Conservation (phyloP, 2,329 filamentous ascomycete genomes). For the Calonectria pseudoreteaudii region DNA sequence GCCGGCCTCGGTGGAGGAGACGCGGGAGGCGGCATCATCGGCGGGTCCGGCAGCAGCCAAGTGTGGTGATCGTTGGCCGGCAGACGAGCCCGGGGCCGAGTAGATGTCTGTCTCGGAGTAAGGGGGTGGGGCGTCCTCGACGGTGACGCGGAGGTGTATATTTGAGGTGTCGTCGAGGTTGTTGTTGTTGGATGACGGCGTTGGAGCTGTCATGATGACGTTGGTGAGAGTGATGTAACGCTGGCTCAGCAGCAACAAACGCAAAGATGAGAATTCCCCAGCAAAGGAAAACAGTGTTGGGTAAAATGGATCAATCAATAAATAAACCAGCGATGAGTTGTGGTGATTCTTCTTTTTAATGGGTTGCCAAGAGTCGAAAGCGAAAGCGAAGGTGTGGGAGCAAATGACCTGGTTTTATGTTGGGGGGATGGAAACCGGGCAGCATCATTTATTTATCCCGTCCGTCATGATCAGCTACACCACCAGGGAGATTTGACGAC, state of each 20-base stretch:
- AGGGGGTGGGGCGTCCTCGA: slow-evolving; percentile 61
- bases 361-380: background rate
- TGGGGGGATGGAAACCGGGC: background rate
- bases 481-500: background rate
- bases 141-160: slow-evolving; percentile 29
- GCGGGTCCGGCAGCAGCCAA: slow-evolving; percentile 40
- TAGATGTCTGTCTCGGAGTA: slow-evolving; percentile 70
- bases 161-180: slow-evolving; percentile 25
- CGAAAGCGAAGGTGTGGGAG: background rate
- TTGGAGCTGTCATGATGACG: slow-evolving; percentile 30
- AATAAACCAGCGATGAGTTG: background rate
- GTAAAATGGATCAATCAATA: background rate
- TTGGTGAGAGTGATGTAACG: background rate
- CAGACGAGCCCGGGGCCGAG: slow-evolving; percentile 59
- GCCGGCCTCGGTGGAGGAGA: slow-evolving; percentile 55
- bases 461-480: background rate
- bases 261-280: background rate
- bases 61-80: slow-evolving; percentile 38
- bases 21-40: slow-evolving; percentile 51
- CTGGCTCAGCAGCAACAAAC: slow-evolving; percentile 1
- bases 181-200: slow-evolving; percentile 27
- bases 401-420: background rate
- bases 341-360: background rate
- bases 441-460: background rate
- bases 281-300: background rate